These are phyloP conservation scores for Chondrostereum purpureum DNA, from an alignment of 1,284 basidiomycete genomes.

Conservation along the genomic window DNA sequence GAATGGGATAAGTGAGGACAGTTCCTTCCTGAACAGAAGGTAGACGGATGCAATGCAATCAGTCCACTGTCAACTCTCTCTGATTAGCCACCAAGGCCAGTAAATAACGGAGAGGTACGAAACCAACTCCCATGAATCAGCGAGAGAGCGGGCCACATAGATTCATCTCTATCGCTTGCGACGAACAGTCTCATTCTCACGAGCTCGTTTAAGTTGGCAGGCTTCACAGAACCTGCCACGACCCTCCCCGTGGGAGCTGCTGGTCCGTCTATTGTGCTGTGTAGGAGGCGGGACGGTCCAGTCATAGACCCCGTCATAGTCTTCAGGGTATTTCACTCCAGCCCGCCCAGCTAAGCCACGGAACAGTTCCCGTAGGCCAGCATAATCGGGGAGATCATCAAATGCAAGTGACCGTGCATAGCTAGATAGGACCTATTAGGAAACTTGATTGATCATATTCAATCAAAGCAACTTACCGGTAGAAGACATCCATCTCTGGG, in stretches of 20 bases:
- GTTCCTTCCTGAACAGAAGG: too few relatives aligned
- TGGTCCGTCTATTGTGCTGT: not conserved
- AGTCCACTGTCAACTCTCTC: too few relatives aligned
- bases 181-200: not conserved
- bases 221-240: conserved; percentile 4
- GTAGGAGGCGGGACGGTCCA: conserved; percentile 30
- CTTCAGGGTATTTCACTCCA: conserved; percentile 28
- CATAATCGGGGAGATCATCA: conserved; percentile 88
- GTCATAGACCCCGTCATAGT: conserved; percentile 47
- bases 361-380: conserved; percentile 78
- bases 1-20: too few relatives aligned
- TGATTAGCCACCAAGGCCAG: too few relatives aligned
- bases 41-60: too few relatives aligned
- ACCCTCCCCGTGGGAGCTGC: not conserved
- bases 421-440: conserved; percentile 22
- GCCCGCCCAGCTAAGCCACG: conserved; percentile 51
- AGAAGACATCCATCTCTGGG: conserved; percentile 83
- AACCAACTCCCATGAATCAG: too few relatives aligned
- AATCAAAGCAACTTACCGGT: conserved; percentile 30
- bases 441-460: not conserved
- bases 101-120: too few relatives aligned
- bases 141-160: too few relatives aligned
- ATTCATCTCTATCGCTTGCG: not conserved
- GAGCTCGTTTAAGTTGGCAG: conserved; percentile 2
- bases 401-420: conserved; percentile 85